A percentile compares a stretch with the other conserved stretches of the same genome.
Evolutionary conservation across 805 yeast species (phyloP).

Genomic region (Saccharomycopsis microspora): DNA sequence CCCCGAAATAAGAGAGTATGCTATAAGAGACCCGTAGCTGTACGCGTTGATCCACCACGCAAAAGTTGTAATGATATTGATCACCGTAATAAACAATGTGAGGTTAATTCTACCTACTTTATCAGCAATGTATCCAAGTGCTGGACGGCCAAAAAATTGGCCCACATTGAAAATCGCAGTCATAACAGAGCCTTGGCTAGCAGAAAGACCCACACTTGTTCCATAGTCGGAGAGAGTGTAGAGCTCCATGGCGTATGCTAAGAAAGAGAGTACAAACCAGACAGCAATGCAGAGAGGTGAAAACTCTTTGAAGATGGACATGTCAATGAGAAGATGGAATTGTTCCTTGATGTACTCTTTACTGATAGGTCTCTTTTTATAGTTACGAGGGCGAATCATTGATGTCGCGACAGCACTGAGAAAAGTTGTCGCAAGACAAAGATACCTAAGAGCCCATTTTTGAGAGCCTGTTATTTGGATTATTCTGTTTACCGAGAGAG

Average conservation of each 20-base stretch:
- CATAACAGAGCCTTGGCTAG: conserved; percentile 33
- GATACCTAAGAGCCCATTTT: conserved; percentile 15
- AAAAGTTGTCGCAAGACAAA: conserved; percentile 5
- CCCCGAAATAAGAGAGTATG: conserved; percentile 34
- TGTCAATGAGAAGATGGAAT: conserved; percentile 26
- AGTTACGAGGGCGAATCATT: conserved; percentile 22
- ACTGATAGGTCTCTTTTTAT: conserved; percentile 20
- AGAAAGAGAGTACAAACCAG: conserved; percentile 28
- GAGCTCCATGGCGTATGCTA: conserved; percentile 33
- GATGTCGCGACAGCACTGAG: conserved; percentile 5
- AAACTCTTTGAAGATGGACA: conserved; percentile 22
- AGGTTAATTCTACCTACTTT: conserved; percentile 35
- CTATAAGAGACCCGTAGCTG: conserved; percentile 29
- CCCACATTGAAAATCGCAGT: conserved; percentile 36
- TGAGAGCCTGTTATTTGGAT: conserved; percentile 18
- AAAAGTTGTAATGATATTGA: conserved; percentile 25
- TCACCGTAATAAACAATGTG: conserved; percentile 22
- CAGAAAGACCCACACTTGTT: conserved; percentile 33
- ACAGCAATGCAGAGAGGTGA: conserved; percentile 26
- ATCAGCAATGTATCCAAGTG: conserved; percentile 35
- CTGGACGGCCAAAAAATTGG: conserved; percentile 39
- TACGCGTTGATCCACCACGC: conserved; percentile 39
- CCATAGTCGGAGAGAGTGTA: conserved; percentile 38
- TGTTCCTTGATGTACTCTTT: conserved; percentile 19
- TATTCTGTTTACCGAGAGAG: conserved; percentile 20